These are phyloP conservation scores for Aureobasidium uvarum DNA, from an alignment of 2,329 filamentous ascomycete genomes.

Conservation along the genomic window DNA sequence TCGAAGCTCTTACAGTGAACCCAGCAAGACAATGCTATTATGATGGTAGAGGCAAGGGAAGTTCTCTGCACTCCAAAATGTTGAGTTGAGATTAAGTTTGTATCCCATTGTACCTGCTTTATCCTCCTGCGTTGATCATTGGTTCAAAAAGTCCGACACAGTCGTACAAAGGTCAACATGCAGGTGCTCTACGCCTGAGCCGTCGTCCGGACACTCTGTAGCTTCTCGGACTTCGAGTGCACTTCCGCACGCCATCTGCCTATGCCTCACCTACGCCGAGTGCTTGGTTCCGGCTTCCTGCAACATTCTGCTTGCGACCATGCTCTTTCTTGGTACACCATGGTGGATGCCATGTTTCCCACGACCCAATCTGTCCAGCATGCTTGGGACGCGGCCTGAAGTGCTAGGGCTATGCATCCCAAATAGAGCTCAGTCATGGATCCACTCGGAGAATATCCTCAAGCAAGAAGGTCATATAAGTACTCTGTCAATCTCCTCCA, in stretches of 20 bases:
- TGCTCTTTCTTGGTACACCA: constrained; percentile 19
- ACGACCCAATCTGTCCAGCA: not conserved
- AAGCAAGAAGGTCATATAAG: constrained; percentile 10
- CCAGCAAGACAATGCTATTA: not conserved
- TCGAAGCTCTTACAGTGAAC: not conserved
- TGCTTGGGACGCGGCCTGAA: constrained; percentile 7
- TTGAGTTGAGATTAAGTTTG: not conserved
- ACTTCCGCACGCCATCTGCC: constrained; percentile 20
- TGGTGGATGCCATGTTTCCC: constrained; percentile 6
- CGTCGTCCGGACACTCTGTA: constrained; percentile 11
- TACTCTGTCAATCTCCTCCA: not conserved
- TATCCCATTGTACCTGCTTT: not conserved
- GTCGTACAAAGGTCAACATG: constrained; percentile 16
- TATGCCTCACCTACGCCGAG: not conserved
- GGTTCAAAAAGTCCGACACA: constrained; percentile 18
- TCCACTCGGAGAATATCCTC: not conserved
- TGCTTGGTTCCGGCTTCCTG: constrained; percentile 10
- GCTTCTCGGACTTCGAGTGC: constrained; percentile 20
- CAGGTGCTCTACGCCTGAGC: constrained; percentile 10
- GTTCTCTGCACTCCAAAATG: not conserved
- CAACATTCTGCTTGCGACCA: constrained; percentile 1
- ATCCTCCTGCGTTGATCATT: not conserved
- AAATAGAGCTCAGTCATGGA: not conserved
- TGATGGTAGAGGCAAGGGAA: not conserved
- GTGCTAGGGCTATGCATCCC: constrained; percentile 17